Evolutionary conservation across 345 rosid species (phyloP), one percentile per base, ranked within the genome.

Genomic region (Sonneratia caseolaris): DNA sequence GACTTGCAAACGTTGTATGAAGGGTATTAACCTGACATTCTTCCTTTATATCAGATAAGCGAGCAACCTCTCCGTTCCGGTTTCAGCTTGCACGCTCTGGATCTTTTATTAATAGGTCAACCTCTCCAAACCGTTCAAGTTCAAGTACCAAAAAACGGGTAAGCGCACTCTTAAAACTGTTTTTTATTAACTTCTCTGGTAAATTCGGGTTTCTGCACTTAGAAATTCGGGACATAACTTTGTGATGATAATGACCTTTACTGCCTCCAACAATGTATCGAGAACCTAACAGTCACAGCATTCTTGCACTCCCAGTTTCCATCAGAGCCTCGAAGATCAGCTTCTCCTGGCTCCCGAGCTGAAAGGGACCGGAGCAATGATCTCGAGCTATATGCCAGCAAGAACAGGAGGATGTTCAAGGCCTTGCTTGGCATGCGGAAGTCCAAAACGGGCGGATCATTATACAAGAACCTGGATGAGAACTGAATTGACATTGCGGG

Each of bases 391-490:
- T 68, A 76, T 75, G 80, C 86, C 57, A 78, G 85, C 80, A 85
- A 82, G 79, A 84, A 79, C 82, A 85, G 83, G 74, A 83, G 81
- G 56, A 83, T 85, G 65, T 68, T 90, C 45, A 87, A 85, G 83
- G 93, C 95, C 61, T 72, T 89, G 82, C 87, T 87, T 64, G 83
- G 95, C 85, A 75, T 87, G 82, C 77, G 84, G 76, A 89, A 81
- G 80, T 67, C 88, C 22, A 85, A 73, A 78, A 81, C 76, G 74
- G 83, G 84, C 59, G 70, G 57, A 69, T 35, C 77, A 2, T 32
- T 71, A 11, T 72, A 76, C 69, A 82, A 78, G 73, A 74, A 72
- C 70, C 76, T 72, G 76, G 87, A 82, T 15, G 73, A 80, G 57
- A 64, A 78, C 69, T 74, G 76, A 78, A 62, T 11, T 4, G 7